Conservation (phyloP, 768 basidiomycete genomes). For the Suillus alpinus region DNA sequence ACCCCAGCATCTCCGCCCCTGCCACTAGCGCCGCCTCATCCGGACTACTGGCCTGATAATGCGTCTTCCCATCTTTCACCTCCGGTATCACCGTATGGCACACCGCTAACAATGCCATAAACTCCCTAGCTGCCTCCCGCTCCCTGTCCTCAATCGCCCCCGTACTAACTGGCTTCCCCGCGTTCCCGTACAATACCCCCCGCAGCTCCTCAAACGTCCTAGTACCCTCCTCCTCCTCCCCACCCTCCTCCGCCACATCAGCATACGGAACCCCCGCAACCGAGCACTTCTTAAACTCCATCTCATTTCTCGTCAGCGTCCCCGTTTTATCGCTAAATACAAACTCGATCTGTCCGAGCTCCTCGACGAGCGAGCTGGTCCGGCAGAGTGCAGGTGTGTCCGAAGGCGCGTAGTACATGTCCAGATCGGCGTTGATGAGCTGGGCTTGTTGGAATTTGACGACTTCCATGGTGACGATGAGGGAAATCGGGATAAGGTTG, state of each 20-base stretch:
- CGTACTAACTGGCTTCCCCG: slow-evolving; percentile 24
- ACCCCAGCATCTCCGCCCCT: slow-evolving; percentile 89
- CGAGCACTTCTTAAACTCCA: slow-evolving; percentile 92
- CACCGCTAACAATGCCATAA: slow-evolving; percentile 83
- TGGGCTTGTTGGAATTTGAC: slow-evolving; percentile 98
- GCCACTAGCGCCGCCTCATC: slow-evolving; percentile 96
- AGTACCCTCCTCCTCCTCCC: slow-evolving; percentile 62
- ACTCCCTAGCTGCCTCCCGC: slow-evolving; percentile 60
- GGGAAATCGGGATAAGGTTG: slow-evolving; percentile 97
- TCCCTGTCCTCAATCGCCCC: slow-evolving; percentile 27
- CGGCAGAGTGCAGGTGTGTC: slow-evolving; percentile 97
- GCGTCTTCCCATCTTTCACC: slow-evolving; percentile 80
- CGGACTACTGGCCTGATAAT: slow-evolving; percentile 95
- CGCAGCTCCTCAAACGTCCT: slow-evolving; percentile 77
- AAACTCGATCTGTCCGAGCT: slow-evolving; percentile 96
- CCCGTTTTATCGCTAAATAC: slow-evolving; percentile 96
- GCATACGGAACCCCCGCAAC: slow-evolving; percentile 89
- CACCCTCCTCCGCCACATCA: slow-evolving; percentile 87
- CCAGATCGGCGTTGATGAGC: slow-evolving; percentile 94
- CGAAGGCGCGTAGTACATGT: slow-evolving; percentile 96
- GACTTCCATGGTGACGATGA: slow-evolving; percentile 99
- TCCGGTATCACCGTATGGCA: slow-evolving; percentile 99
- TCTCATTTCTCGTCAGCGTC: slow-evolving; percentile 94
- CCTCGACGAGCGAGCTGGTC: slow-evolving; percentile 98
- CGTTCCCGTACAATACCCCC: slow-evolving; percentile 44